A percentile compares a stretch with the other conserved stretches of the same genome.
These are phyloP conservation scores for Didymella sp. DNA, from an alignment of 2,329 filamentous ascomycete species.

Conservation along the genomic window DNA sequence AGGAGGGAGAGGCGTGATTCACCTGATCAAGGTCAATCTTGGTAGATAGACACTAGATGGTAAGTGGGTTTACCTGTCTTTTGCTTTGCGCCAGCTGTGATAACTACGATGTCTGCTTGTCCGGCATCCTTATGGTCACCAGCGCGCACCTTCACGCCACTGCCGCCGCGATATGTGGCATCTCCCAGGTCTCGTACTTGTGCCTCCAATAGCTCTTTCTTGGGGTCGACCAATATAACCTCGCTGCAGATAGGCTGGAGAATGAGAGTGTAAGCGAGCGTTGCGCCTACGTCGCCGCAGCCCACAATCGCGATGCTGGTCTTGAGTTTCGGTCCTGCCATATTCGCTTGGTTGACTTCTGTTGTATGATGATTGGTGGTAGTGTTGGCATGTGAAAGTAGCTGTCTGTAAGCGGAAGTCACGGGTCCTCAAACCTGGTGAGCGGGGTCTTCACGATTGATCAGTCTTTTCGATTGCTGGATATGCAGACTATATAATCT, in stretches of 20 bases:
- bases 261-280: constrained; percentile 60
- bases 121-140: constrained; percentile 58
- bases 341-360: constrained; percentile 2
- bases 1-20: constrained; percentile 57
- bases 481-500: constrained; percentile 12
- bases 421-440: background rate
- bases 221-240: constrained; percentile 62
- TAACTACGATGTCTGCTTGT: constrained; percentile 62
- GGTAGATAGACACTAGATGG: background rate
- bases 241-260: constrained; percentile 59
- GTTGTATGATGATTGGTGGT: background rate
- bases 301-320: constrained; percentile 59
- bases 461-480: background rate
- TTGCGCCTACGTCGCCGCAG: constrained; percentile 60
- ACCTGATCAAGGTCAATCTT: constrained; percentile 37
- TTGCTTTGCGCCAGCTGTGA: constrained; percentile 63
- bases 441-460: background rate
- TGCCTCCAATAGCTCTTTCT: constrained; percentile 55
- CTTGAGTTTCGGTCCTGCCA: constrained; percentile 42
- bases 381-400: constrained; percentile 4
- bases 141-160: constrained; percentile 53
- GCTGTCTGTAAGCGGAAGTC: constrained; percentile 10
- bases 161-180: constrained; percentile 56
- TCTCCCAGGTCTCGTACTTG: constrained; percentile 63
- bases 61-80: constrained; percentile 42